Evolutionary conservation across 2,329 filamentous ascomycete genomes (phyloP).

Genomic region (Fusarium sp.): DNA sequence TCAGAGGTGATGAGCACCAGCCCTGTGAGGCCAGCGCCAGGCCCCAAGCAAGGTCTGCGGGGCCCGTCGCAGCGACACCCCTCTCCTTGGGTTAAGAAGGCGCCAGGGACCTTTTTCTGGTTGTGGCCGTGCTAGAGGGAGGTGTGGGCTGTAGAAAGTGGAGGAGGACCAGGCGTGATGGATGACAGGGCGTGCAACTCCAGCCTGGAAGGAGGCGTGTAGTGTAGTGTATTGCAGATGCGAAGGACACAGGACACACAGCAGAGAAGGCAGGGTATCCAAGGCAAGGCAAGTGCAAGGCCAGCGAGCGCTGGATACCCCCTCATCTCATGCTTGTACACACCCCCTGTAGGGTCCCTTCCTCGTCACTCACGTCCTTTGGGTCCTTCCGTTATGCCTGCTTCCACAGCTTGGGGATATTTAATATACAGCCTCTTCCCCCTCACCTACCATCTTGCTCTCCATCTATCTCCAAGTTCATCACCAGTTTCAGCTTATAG

Average conservation of each 20-base stretch:
- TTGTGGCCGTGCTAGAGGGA: constrained; percentile 36
- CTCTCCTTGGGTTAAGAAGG: constrained; percentile 13
- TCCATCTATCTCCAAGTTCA: constrained; percentile 45
- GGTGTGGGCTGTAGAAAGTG: constrained; percentile 21
- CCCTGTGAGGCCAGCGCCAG: constrained; percentile 47
- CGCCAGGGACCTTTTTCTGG: constrained; percentile 41
- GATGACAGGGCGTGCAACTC: constrained; percentile 19
- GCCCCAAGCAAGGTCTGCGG: constrained; percentile 22
- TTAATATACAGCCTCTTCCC: constrained; percentile 54
- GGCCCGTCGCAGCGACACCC: constrained; percentile 28
- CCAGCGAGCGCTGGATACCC: constrained; percentile 23
- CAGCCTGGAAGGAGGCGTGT: constrained; percentile 26
- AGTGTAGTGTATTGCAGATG: constrained; percentile 25
- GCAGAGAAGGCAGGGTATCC: constrained; percentile 11
- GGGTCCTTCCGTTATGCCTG: constrained; percentile 32
- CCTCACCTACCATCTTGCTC: constrained; percentile 43
- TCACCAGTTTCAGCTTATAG: constrained; percentile 35
- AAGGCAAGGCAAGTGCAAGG: constrained; percentile 14
- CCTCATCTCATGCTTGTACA: constrained; percentile 17
- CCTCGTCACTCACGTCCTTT: constrained; percentile 42
- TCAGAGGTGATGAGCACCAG: constrained; percentile 44
- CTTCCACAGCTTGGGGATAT: constrained; percentile 49
- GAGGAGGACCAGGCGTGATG: constrained; percentile 10
- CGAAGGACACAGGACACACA: constrained; percentile 18
- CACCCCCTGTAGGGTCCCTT: constrained; percentile 26